Conservation (phyloP, 1,139 yeast species). For the Hyphopichia fennica region DNA sequence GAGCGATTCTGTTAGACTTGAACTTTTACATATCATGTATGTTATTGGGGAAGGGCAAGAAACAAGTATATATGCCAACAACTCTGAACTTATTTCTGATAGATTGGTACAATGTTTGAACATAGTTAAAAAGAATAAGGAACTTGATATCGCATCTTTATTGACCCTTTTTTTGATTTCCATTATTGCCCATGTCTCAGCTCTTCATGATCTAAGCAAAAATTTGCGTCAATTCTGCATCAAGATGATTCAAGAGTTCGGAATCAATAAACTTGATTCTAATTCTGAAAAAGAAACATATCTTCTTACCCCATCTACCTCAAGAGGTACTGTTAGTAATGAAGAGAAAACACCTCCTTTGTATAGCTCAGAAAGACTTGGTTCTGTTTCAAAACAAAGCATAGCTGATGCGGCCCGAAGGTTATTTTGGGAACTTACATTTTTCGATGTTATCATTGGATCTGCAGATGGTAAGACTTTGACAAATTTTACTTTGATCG, state of each 20-base stretch:
- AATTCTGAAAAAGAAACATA: constrained; percentile 4
- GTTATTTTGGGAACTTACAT: constrained; percentile 49
- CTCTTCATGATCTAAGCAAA: constrained; percentile 44
- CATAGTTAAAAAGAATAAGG: constrained; percentile 20
- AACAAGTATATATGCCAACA: constrained; percentile 30
- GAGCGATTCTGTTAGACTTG: constrained; percentile 30
- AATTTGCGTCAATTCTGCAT: constrained; percentile 39
- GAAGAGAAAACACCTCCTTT: constrained; percentile 1
- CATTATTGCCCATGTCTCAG: constrained; percentile 46
- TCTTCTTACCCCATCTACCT: not conserved
- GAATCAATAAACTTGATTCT: constrained; percentile 33
- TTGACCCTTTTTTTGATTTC: constrained; percentile 39
- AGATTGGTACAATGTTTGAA: constrained; percentile 34
- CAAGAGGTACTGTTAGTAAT: not conserved
- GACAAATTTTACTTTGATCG: constrained; percentile 33
- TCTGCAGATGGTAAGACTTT: constrained; percentile 52
- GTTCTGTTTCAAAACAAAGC: constrained; percentile 12
- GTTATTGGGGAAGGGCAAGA: constrained; percentile 47
- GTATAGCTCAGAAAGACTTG: constrained; percentile 14
- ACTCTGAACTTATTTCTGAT: constrained; percentile 28
- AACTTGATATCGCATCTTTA: constrained; percentile 39
- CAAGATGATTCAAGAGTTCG: constrained; percentile 30
- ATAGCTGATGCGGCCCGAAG: constrained; percentile 39
- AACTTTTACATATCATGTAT: constrained; percentile 45
- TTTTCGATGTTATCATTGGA: constrained; percentile 49